Base-by-base conservation (phyloP, 768 basidiomycete genomes). In the Epithele typhae region DNA sequence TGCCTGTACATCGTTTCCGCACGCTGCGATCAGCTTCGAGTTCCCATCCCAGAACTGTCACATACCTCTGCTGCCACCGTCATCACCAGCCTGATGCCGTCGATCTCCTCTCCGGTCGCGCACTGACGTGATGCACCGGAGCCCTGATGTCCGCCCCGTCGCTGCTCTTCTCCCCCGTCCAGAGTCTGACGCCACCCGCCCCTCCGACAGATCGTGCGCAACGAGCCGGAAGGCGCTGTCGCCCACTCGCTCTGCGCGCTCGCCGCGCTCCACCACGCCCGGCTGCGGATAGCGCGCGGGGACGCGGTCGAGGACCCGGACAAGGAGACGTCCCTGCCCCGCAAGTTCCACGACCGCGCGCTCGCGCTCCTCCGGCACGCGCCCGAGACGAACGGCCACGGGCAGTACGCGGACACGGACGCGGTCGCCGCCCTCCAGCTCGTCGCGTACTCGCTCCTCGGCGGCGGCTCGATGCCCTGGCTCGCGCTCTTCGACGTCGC, bases 381-480 rank as follows among this genome's bases (percentile, higher is more conserved):
- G 21, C 77, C 76, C 53, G 80, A 82, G 58, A 69, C 89, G 38
- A 69, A 71, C 48, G 73, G 67, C 41, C 73, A 77, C 45, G 78
- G 77, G 10, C 61, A 68, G 22, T 78, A 83, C 67, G 70, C 69
- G 34, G 86, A 86, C 48, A 71, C 71, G 39, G 87, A 91, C 55
- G 90, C 86, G 9, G 73, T 84, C 53, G 88, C 90, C 4, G 87
- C 90, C 4, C 60, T 89, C 35, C 87, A 88, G 62, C 76, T 92
- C 51, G 73, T 89, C 49, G 79, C 75, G 57, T 88, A 82, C 63
- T 84, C 83, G 36, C 71, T 86, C 49, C 68, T 90, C 60, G 81
- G 79, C 2, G 84, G 84, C 43, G 81, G 86, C 27, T 66, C 70
- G 42, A 76, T 73, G 15, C 78, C 83, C 55, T 92, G 90, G 90